These are phyloP conservation scores for Paramecium caudatum DNA, from an alignment of 73 alveolate species.

Conservation along the genomic window DNA sequence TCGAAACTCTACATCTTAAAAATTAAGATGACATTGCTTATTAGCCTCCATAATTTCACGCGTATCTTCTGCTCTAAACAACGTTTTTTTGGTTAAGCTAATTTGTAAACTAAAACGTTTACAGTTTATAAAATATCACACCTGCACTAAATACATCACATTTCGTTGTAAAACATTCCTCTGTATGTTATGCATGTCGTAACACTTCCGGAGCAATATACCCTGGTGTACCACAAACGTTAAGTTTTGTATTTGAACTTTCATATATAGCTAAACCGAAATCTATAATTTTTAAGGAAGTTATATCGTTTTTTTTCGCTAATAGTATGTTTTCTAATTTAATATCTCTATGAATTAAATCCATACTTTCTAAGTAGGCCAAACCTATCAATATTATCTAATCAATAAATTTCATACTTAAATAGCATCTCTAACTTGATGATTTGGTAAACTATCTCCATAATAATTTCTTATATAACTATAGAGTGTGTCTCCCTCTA, in stretches of 20 bases:
- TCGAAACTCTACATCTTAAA: conserved; percentile 9
- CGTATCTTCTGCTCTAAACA: conserved; percentile 52
- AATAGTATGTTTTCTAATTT: conserved; percentile 76
- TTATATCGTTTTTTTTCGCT: conserved; percentile 65
- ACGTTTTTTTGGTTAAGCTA: conserved; percentile 53
- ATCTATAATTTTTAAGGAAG: conserved; percentile 79
- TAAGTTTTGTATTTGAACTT: neutral
- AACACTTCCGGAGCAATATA: conserved; percentile 81
- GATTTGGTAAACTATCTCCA: conserved; percentile 17
- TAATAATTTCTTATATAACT: neutral
- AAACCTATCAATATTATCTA: conserved; percentile 64
- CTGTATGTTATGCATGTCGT: neutral
- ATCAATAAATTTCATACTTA: neutral
- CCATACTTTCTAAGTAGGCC: conserved; percentile 70
- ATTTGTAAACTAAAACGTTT: neutral
- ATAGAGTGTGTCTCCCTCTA: conserved; percentile 53
- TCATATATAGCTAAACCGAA: conserved; percentile 83
- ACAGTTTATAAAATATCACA: conserved; percentile 65
- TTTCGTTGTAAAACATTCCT: conserved; percentile 36
- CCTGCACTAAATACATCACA: conserved; percentile 70
- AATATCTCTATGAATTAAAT: conserved; percentile 78
- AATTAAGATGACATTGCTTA: conserved; percentile 2
- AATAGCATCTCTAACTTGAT: neutral
- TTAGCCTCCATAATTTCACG: conserved; percentile 47
- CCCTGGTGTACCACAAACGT: conserved; percentile 82